Evolutionary conservation across 345 rosid genomes (phyloP), one percentile per base, ranked within the genome.

Genomic region (Eucalyptus shirleyi): DNA sequence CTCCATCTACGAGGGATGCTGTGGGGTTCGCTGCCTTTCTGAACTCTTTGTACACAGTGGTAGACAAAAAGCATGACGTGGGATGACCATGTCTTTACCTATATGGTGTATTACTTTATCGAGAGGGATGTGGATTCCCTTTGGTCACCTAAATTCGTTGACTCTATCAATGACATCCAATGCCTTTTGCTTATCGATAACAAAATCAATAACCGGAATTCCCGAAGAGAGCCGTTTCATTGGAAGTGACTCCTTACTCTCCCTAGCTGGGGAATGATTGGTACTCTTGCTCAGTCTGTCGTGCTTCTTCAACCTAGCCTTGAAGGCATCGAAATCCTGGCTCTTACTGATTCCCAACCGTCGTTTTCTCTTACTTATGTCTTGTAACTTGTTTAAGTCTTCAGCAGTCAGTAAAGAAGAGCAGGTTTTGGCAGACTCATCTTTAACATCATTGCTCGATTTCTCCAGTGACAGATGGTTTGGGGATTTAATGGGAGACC

Each of bases 301-400:
- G 23, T 91, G 91, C 86, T 92, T 94, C 89, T 90, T 93, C 89
- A 93, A 90, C 77, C 91, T 88, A 30, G 89, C 72, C n/a, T 87
- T 87, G 47, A 53, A 23, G 19, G 88, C 18, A 9, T 93, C 94
- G 11, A 97, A 95, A 91, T 97, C 99, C 94, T 96, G 97, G 90
- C 99, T 97, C 95, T 96, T 96, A 88, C 99, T 97, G 69, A 95
- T 95, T 67, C 99, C 98, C 17, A 95, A 97, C 8, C 93, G 88
- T 67, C 95, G 94, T 87, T 93, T 97, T 91, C 95, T 94, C 93
- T 94, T 96, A 91, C 94, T 93, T 59, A 94, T 96, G 50, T 95
- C 97, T 50, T 95, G 94, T 59, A 96, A 96, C 98, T 95, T 96
- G 89, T 94, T 98, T 90, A 92, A 95, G 90, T 94, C 88, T 53